A percentile compares a stretch with the other conserved stretches of the same genome.
Evolutionary conservation across 2,329 filamentous ascomycete species (phyloP).

Genomic region (Claviceps sp.): DNA sequence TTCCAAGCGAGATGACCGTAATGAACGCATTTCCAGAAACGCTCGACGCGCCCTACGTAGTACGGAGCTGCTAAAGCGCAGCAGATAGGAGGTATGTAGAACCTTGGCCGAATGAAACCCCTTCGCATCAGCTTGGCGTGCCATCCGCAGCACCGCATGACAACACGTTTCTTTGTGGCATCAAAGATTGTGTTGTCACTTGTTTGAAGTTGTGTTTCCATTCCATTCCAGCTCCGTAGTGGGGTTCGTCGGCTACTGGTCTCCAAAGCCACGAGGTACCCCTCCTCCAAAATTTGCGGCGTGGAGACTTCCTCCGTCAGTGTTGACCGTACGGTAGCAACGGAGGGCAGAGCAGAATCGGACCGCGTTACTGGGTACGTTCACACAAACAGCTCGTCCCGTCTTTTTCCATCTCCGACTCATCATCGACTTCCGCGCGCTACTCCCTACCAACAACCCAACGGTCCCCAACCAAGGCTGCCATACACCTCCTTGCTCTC

Average conservation of each 20-base stretch:
- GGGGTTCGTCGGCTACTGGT: slow-evolving; percentile 3
- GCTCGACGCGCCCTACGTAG: too few species aligned
- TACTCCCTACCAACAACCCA: background rate
- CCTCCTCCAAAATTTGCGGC: slow-evolving; percentile 7
- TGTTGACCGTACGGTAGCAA: background rate
- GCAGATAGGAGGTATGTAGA: too few species aligned
- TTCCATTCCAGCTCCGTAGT: background rate
- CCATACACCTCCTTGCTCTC: slow-evolving; percentile 1
- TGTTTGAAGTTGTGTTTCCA: too few species aligned
- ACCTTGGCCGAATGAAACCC: too few species aligned
- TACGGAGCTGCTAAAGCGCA: too few species aligned
- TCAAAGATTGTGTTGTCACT: too few species aligned
- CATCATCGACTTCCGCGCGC: background rate
- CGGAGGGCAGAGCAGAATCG: slow-evolving; percentile 1
- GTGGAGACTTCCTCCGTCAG: slow-evolving; percentile 5
- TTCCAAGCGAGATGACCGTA: too few species aligned
- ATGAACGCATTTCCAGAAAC: too few species aligned
- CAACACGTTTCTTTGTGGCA: too few species aligned
- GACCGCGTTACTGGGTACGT: background rate
- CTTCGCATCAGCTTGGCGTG: too few species aligned
- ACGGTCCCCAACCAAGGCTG: slow-evolving; percentile 2
- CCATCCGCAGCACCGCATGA: too few species aligned
- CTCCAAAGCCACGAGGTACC: slow-evolving; percentile 5
- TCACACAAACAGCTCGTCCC: slow-evolving; percentile 3
- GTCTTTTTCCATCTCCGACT: background rate